Percentiles rank a stretch among this genome's conserved stretches.
Conservation (phyloP, 805 yeast species). For the Candida hispaniensis region DNA sequence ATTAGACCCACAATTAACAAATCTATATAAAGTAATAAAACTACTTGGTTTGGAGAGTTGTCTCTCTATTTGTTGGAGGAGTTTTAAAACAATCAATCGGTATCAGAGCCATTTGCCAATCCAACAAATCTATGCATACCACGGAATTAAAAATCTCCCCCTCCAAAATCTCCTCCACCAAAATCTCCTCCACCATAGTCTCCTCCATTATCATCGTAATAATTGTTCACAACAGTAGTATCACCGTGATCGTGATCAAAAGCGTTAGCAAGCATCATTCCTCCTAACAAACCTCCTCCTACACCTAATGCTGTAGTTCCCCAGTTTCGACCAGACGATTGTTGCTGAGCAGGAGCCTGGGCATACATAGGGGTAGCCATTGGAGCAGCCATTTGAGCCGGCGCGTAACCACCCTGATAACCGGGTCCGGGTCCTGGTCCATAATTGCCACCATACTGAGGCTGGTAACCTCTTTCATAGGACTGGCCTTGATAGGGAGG, state of each 20-base stretch:
- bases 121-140: too few species aligned
- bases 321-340: constrained; percentile 30
- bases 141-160: constrained; percentile 16
- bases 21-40: too few species aligned
- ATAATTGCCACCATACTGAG: constrained; percentile 6
- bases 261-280: constrained; percentile 43
- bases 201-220: constrained; percentile 29
- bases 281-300: constrained; percentile 56
- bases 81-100: too few species aligned
- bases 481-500: constrained; percentile 11
- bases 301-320: constrained; percentile 36
- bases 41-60: too few species aligned
- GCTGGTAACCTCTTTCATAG: constrained; percentile 7
- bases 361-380: constrained; percentile 15
- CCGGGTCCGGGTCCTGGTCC: constrained; percentile 17
- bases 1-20: too few species aligned
- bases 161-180: constrained; percentile 32
- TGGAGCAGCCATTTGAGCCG: too few species aligned
- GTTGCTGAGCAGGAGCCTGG: constrained; percentile 23
- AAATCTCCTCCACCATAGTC: constrained; percentile 26
- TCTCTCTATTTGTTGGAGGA: too few species aligned
- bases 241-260: constrained; percentile 28
- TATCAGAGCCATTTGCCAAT: too few species aligned
- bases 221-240: constrained; percentile 32
- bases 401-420: constrained; percentile 25